Percentiles rank a stretch among this genome's conserved stretches.
Conservation (phyloP, 2,329 filamentous ascomycete genomes). For the Pyricularia sp. region DNA sequence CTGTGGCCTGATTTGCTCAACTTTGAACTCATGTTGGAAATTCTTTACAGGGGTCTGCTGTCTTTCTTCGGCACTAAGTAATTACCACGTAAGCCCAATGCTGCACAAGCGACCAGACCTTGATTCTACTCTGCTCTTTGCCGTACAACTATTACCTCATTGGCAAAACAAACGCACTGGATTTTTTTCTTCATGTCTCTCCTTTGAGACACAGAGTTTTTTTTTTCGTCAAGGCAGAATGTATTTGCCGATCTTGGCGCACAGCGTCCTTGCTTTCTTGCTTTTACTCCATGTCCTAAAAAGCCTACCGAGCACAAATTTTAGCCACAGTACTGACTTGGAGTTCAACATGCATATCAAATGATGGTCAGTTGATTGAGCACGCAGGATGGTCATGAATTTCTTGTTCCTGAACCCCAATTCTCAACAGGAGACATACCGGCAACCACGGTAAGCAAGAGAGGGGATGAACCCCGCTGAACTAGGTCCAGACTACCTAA, state of each 20-base stretch:
- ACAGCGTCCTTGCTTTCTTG: neutral
- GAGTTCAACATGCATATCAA: neutral
- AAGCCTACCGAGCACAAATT: neutral
- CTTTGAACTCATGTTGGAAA: neutral
- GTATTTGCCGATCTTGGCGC: neutral
- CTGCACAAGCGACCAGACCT: neutral
- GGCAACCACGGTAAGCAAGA: neutral
- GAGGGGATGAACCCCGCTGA: constrained; percentile 2
- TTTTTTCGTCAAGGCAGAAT: neutral
- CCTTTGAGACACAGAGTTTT: neutral
- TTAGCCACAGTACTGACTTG: neutral
- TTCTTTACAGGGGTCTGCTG: neutral
- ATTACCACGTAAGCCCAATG: no score
- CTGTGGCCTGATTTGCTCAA: neutral
- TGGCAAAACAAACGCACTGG: neutral
- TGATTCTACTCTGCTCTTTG: neutral
- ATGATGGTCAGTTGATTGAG: neutral
- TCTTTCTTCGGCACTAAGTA: neutral
- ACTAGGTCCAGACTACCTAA: neutral
- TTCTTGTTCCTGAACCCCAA: neutral
- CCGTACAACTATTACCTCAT: neutral
- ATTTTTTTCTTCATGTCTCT: neutral
- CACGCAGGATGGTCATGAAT: no score
- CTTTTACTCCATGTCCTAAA: neutral
- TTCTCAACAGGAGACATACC: neutral